Evolutionary conservation across 1,284 basidiomycete genomes (phyloP).

Genomic region (Schizopora paradoxa): DNA sequence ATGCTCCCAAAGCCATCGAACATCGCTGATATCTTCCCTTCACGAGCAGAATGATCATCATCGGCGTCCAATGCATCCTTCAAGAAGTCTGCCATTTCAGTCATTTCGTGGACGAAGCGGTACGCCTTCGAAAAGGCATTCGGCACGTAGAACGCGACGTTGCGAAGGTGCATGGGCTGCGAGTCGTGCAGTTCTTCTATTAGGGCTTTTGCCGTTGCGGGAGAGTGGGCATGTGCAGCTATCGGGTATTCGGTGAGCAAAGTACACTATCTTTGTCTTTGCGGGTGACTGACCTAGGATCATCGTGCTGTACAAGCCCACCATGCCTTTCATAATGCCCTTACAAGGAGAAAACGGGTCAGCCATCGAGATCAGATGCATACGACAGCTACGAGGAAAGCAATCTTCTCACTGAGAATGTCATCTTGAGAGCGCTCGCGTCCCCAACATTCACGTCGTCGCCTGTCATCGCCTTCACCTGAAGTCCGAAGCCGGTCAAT

Average conservation of each 20-base stretch:
- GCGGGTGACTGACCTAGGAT: slow-evolving; percentile 5
- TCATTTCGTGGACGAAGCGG: slow-evolving; percentile 12
- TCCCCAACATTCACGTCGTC: slow-evolving; percentile 16
- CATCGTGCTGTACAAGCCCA: slow-evolving; percentile 6
- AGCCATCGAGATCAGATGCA: too few species aligned
- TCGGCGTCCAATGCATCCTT: neutral
- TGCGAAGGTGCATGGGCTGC: neutral
- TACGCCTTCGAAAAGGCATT: slow-evolving; percentile 9
- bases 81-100: slow-evolving; percentile 8
- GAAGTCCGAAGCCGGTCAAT: slow-evolving; percentile 6
- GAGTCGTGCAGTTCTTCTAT: slow-evolving; percentile 2
- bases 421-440: slow-evolving; percentile 22
- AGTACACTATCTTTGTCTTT: neutral
- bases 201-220: neutral
- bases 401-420: slow-evolving; percentile 11
- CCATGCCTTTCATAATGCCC: slow-evolving; percentile 11
- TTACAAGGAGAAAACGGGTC: too few species aligned
- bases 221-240: slow-evolving; percentile 4
- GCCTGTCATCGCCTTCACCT: slow-evolving; percentile 13
- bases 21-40: neutral
- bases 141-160: slow-evolving; percentile 6
- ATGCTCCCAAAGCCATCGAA: slow-evolving; percentile 1
- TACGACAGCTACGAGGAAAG: too few species aligned
- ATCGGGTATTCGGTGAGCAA: neutral
- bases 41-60: neutral